Evolutionary conservation across 345 rosid species (phyloP).

Genomic region (Euphorbia tirucalli): DNA sequence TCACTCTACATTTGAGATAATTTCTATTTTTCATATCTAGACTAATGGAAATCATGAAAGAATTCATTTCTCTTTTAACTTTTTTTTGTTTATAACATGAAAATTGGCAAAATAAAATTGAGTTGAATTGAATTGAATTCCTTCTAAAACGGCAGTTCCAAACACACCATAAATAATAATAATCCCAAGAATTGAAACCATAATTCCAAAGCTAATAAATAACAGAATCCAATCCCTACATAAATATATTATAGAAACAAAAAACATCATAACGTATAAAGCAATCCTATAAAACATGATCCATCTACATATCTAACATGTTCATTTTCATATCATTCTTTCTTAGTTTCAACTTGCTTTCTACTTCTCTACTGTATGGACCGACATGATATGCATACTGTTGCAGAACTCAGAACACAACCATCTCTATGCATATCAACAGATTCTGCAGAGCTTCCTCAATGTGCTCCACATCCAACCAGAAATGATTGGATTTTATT

Average conservation of each 20-base stretch:
- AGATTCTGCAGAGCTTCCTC: constrained; percentile 90
- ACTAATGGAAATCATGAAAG: no score
- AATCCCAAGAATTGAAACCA: background rate
- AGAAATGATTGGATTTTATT: constrained; percentile 72
- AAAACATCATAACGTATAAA: background rate
- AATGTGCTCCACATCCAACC: constrained; percentile 92
- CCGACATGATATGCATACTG: constrained; percentile 68
- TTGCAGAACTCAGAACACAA: constrained; percentile 79
- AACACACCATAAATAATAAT: no score
- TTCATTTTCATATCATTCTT: constrained; percentile 33
- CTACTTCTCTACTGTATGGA: constrained; percentile 76
- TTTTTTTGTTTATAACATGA: no score
- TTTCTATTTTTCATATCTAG: no score
- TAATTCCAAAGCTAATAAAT: background rate
- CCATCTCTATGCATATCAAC: constrained; percentile 86
- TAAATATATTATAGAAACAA: background rate
- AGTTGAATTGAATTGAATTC: no score
- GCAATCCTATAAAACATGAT: no score
- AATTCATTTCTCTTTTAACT: no score
- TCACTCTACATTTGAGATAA: no score
- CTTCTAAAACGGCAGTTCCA: no score
- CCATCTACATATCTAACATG: no score
- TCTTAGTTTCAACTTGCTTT: constrained; percentile 46
- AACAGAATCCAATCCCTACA: background rate
- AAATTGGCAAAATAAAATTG: no score